Evolutionary conservation across 129 eudicot species (phyloP).

Genomic region (Deinandra increscens): DNA sequence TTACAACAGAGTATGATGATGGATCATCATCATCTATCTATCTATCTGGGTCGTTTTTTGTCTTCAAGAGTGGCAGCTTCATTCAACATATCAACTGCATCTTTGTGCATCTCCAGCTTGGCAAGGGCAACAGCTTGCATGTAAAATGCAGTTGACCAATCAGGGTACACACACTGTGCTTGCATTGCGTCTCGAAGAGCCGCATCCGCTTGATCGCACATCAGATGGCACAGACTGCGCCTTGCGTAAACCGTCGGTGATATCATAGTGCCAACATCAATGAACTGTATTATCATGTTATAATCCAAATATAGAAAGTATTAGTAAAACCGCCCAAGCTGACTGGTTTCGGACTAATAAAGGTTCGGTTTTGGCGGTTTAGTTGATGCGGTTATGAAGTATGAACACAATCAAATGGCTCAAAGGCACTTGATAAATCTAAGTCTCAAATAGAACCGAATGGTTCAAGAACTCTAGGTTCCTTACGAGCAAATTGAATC

Average conservation of each 20-base stretch:
- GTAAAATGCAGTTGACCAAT: slow-evolving; percentile 94
- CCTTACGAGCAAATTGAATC: no score
- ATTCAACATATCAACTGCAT: slow-evolving; percentile 88
- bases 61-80: slow-evolving; percentile 91
- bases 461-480: no score
- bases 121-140: slow-evolving; percentile 97
- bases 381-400: no score
- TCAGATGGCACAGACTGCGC: slow-evolving; percentile 82
- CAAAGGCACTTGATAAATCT: no score
- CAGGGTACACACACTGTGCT: slow-evolving; percentile 92
- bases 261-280: slow-evolving; percentile 91
- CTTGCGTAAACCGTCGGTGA: slow-evolving; percentile 90
- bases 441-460: no score
- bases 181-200: slow-evolving; percentile 97
- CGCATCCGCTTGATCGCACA: slow-evolving; percentile 87
- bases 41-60: slow-evolving; percentile 55
- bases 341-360: no score
- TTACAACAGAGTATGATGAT: slow-evolving; percentile 14
- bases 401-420: no score
- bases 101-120: slow-evolving; percentile 91
- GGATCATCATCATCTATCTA: no score
- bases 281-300: slow-evolving; percentile 59
- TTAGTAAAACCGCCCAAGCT: not conserved
- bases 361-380: no score
- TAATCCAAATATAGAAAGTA: not conserved